phyloP scores from a whole-genome alignment of 2,329 filamentous ascomycete genomes.

The Trichophyton schoenleinii region DNA sequence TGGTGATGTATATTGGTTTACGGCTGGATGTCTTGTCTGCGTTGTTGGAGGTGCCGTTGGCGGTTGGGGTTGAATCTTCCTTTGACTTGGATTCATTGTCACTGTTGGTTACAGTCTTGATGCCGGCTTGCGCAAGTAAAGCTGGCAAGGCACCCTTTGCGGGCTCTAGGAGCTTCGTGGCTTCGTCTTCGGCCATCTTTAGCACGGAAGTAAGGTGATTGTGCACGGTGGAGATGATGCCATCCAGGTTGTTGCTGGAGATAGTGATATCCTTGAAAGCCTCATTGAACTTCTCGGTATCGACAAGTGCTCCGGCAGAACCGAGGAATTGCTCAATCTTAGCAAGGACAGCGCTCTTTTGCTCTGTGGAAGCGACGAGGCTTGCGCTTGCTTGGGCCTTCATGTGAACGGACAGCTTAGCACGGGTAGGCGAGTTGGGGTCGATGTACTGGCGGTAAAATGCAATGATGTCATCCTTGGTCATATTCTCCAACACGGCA shows the following conservation, averaged over 20 bases:
- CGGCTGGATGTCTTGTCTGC: conserved; percentile 22
- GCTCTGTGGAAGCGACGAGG: conserved; percentile 19
- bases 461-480: conserved; percentile 63
- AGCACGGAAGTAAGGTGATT: conserved; percentile 39
- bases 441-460: conserved; percentile 69
- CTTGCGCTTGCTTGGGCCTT: conserved; percentile 55
- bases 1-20: conserved; percentile 53
- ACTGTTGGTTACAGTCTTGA: conserved; percentile 29
- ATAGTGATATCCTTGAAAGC: conserved; percentile 37
- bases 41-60: conserved; percentile 23
- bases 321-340: conserved; percentile 36
- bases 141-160: conserved; percentile 38
- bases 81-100: conserved; percentile 22
- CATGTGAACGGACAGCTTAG: conserved; percentile 77
- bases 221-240: conserved; percentile 41
- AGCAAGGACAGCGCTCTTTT: conserved; percentile 28
- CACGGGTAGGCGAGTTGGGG: conserved; percentile 57
- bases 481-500: conserved; percentile 57
- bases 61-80: conserved; percentile 11
- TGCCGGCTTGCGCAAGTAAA: conserved; percentile 36
- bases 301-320: conserved; percentile 34
- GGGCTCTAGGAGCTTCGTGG: conserved; percentile 38
- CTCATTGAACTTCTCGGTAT: conserved; percentile 31
- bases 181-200: conserved; percentile 39
- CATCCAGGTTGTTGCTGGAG: conserved; percentile 34